These are phyloP conservation scores for Uromyces viciae-fabae DNA, from an alignment of 1,284 basidiomycete species.

Conservation along the genomic window DNA sequence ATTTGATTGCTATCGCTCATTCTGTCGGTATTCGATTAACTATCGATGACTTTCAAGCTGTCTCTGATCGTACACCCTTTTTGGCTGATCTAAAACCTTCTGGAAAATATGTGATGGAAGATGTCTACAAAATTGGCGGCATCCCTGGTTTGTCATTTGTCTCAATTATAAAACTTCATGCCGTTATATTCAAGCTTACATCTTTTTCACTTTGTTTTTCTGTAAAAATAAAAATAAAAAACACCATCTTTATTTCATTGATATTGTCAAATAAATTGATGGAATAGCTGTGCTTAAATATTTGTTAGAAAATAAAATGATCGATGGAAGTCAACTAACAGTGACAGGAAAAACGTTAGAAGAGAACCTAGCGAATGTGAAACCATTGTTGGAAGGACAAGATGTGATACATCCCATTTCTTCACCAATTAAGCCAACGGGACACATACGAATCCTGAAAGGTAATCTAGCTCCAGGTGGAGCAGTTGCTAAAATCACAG, in stretches of 20 bases:
- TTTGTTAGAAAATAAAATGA: constrained; percentile 72
- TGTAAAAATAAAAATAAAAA: not conserved
- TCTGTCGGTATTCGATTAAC: constrained; percentile 75
- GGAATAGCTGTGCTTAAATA: constrained; percentile 76
- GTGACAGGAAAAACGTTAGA: constrained; percentile 80
- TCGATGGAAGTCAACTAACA: constrained; percentile 79
- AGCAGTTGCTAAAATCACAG: constrained; percentile 91
- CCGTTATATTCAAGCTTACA: not conserved
- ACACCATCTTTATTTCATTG: not conserved
- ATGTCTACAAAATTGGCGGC: constrained; percentile 81
- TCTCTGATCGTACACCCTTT: constrained; percentile 80
- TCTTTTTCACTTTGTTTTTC: not conserved
- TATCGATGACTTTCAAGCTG: constrained; percentile 79
- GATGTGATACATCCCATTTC: constrained; percentile 77
- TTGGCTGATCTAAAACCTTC: constrained; percentile 85
- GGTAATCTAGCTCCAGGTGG: constrained; percentile 70
- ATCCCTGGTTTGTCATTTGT: constrained; percentile 61
- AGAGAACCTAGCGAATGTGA: constrained; percentile 78
- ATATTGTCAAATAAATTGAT: too few species aligned
- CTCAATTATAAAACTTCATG: too few species aligned
- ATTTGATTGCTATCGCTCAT: constrained; percentile 83
- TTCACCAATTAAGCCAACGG: constrained; percentile 80
- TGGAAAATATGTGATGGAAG: constrained; percentile 84
- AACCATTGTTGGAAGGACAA: constrained; percentile 63
- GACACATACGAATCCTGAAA: constrained; percentile 81